A percentile compares a stretch with the other conserved stretches of the same genome.
Conservation (phyloP, 2,329 filamentous ascomycete genomes). For the Beauveria bassiana region DNA sequence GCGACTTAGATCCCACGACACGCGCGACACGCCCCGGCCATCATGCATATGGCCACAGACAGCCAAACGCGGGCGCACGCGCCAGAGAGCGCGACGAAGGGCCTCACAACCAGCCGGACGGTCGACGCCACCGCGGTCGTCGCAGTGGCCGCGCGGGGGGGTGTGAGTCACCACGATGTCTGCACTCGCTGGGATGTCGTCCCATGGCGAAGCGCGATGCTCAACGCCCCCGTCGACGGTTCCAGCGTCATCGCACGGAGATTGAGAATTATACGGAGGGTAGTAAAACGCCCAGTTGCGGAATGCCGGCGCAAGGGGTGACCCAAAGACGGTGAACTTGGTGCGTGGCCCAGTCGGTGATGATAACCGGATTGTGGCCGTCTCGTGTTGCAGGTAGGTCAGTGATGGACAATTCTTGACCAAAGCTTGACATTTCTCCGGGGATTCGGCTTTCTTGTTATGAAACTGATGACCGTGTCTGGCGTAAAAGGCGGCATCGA, state of each 20-base stretch:
- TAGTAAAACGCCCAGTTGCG: slow-evolving; percentile 64
- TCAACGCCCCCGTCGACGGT: slow-evolving; percentile 10
- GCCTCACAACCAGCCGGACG: slow-evolving; percentile 50
- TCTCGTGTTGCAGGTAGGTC: slow-evolving; percentile 56
- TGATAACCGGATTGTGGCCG: slow-evolving; percentile 45
- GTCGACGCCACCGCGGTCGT: slow-evolving; percentile 33
- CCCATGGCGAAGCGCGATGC: slow-evolving; percentile 45
- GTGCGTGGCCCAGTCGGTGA: slow-evolving; percentile 49
- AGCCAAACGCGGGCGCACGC: slow-evolving; percentile 54
- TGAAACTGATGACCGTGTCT: slow-evolving; percentile 47
- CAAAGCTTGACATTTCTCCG: slow-evolving; percentile 45
- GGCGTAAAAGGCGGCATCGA: slow-evolving; percentile 56
- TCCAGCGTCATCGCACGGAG: slow-evolving; percentile 8
- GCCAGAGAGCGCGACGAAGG: slow-evolving; percentile 48
- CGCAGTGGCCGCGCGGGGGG: slow-evolving; percentile 53
- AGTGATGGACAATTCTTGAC: slow-evolving; percentile 47
- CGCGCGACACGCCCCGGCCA: slow-evolving; percentile 53
- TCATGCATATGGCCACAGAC: slow-evolving; percentile 69
- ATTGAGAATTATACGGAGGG: slow-evolving; percentile 18
- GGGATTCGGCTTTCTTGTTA: slow-evolving; percentile 46
- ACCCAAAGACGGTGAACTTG: slow-evolving; percentile 60
- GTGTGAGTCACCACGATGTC: slow-evolving; percentile 68
- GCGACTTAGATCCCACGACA: slow-evolving; percentile 49
- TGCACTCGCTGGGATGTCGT: slow-evolving; percentile 48
- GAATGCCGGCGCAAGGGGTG: slow-evolving; percentile 53